These are phyloP conservation scores for Xylaria grammica DNA, from an alignment of 495 filamentous ascomycete genomes.

Conservation along the genomic window DNA sequence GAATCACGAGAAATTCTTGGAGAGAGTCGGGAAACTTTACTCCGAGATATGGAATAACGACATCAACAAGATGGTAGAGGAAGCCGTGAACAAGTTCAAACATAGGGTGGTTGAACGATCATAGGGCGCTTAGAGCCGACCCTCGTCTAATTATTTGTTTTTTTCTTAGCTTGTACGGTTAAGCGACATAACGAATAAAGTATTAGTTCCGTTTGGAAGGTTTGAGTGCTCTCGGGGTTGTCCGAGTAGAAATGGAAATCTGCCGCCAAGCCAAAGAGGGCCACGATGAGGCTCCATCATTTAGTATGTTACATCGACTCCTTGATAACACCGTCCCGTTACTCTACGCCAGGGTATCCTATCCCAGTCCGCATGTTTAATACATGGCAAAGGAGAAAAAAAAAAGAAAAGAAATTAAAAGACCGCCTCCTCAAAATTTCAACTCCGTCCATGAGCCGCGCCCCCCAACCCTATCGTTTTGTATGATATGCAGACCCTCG, in stretches of 20 bases:
- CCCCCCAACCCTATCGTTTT: not conserved
- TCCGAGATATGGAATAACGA: slow-evolving; percentile 50
- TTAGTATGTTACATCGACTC: not conserved
- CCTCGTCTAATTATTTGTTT: too few relatives aligned
- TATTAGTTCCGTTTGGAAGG: not conserved
- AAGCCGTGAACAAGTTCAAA: slow-evolving; percentile 20
- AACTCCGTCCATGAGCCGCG: not conserved
- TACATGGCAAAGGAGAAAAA: not conserved
- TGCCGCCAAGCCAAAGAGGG: too few relatives aligned
- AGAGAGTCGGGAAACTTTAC: slow-evolving; percentile 36
- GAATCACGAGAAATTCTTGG: slow-evolving; percentile 39
- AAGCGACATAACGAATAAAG: not conserved
- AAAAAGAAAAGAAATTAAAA: not conserved
- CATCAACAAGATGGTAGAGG: slow-evolving; percentile 39
- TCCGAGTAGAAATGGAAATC: not conserved
- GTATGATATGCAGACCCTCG: slow-evolving; percentile 5
- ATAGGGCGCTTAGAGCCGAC: too few relatives aligned
- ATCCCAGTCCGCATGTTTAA: not conserved
- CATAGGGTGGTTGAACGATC: not conserved
- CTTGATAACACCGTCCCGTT: slow-evolving; percentile 5
- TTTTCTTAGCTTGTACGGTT: not conserved
- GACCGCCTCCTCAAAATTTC: not conserved
- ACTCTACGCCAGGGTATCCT: not conserved
- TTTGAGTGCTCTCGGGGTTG: not conserved
- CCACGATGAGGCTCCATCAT: not conserved